These are phyloP conservation scores for Bathelium albidoporum DNA, from an alignment of 495 filamentous ascomycete genomes.

Conservation along the genomic window DNA sequence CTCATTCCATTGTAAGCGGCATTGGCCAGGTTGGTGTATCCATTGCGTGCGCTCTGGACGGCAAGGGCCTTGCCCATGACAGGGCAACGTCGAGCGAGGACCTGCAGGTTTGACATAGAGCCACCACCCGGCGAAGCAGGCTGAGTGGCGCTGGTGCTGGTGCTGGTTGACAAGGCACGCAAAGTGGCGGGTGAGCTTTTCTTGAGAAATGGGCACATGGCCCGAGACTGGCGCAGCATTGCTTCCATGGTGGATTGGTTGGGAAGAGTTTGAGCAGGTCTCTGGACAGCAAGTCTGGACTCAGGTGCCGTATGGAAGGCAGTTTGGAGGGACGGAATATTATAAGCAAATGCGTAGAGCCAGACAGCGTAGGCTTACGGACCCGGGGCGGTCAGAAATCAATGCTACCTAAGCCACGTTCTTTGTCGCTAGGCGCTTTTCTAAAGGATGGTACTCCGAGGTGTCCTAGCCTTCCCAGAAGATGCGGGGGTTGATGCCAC, in stretches of 20 bases:
- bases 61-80: constrained; percentile 97
- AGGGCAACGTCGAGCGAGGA: constrained; percentile 87
- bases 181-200: constrained; percentile 84
- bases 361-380: too few relatives aligned
- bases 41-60: constrained; percentile 62
- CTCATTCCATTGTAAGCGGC: constrained; percentile 34
- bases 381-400: too few relatives aligned
- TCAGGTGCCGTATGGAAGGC: not conserved
- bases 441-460: not conserved
- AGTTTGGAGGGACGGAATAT: too few relatives aligned
- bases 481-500: not conserved
- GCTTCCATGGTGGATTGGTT: constrained; percentile 63
- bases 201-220: constrained; percentile 94
- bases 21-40: constrained; percentile 27
- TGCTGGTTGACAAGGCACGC: constrained; percentile 76
- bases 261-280: not conserved
- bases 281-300: too few relatives aligned
- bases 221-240: constrained; percentile 82
- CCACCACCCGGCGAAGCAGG: constrained; percentile 66
- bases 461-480: not conserved
- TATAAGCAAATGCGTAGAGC: too few relatives aligned
- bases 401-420: not conserved
- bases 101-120: constrained; percentile 93
- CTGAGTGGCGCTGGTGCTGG: constrained; percentile 52
- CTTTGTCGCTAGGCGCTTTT: not conserved